Percentiles rank a stretch among this genome's conserved stretches.
Conservation (phyloP, 495 filamentous ascomycete genomes). For the Pyrenopolyporus hunteri region DNA sequence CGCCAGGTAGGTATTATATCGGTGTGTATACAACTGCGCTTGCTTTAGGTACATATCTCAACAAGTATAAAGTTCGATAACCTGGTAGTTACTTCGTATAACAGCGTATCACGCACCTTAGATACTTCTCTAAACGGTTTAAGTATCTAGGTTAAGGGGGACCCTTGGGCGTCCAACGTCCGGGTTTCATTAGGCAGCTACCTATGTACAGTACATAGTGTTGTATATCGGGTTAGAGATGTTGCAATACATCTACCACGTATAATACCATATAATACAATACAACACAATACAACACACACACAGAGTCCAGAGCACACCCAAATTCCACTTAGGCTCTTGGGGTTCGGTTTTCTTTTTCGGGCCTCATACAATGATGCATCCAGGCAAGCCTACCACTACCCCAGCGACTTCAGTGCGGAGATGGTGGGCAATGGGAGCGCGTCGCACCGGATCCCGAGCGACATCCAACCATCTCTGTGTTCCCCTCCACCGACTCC, state of each 20-base stretch:
- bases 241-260: neutral
- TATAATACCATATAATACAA: neutral
- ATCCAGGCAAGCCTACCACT: too few species aligned
- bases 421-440: conserved; percentile 1
- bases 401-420: too few species aligned
- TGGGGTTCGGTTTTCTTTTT: too few species aligned
- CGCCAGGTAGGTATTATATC: too few species aligned
- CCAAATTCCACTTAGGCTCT: neutral
- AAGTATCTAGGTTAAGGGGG: neutral
- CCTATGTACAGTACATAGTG: too few species aligned
- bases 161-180: neutral
- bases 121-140: neutral
- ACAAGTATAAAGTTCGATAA: too few species aligned
- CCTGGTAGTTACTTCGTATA: too few species aligned
- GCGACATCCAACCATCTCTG: neutral
- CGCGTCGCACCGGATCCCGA: conserved; percentile 10
- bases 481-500: conserved; percentile 8
- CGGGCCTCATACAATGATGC: too few species aligned
- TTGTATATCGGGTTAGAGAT: too few species aligned
- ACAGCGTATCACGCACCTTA: too few species aligned
- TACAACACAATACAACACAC: neutral
- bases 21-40: too few species aligned
- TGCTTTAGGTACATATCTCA: too few species aligned
- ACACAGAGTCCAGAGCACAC: neutral
- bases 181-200: neutral